Percentiles rank a stretch among this genome's conserved stretches.
phyloP scores from a whole-genome alignment of 2,329 filamentous ascomycete species.

The Neonectria magnoliae region DNA sequence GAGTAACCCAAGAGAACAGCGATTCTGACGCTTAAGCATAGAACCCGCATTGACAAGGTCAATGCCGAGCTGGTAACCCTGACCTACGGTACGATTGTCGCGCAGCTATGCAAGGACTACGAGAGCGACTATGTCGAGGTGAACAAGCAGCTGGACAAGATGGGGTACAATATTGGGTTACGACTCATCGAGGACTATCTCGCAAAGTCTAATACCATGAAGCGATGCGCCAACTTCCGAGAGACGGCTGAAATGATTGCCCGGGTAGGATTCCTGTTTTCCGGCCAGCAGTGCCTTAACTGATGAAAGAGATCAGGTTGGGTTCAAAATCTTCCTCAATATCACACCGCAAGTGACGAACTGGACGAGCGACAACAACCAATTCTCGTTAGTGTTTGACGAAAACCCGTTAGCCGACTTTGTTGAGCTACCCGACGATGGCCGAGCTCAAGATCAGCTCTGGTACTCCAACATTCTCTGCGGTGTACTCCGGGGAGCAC shows the following conservation, averaged over 20 bases:
- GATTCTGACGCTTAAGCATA: slow-evolving; percentile 51
- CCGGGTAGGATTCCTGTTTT: slow-evolving; percentile 66
- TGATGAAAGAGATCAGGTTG: slow-evolving; percentile 69
- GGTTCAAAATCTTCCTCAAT: slow-evolving; percentile 99
- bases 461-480: slow-evolving; percentile 99
- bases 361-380: slow-evolving; percentile 95
- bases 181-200: slow-evolving; percentile 97
- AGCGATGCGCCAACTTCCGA: slow-evolving; percentile 89
- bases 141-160: slow-evolving; percentile 97
- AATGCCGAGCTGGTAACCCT: slow-evolving; percentile 97
- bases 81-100: slow-evolving; percentile 97
- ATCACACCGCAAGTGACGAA: slow-evolving; percentile 93
- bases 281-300: background rate
- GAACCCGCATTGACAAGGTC: slow-evolving; percentile 95
- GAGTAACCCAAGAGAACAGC: background rate
- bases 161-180: slow-evolving; percentile 98
- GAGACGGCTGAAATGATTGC: slow-evolving; percentile 98
- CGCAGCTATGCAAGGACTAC: slow-evolving; percentile 95
- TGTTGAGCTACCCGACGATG: slow-evolving; percentile 96
- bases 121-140: slow-evolving; percentile 94
- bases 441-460: slow-evolving; percentile 91
- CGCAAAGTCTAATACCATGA: slow-evolving; percentile 90
- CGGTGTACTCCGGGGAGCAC: slow-evolving; percentile 86
- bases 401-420: slow-evolving; percentile 98
- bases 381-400: slow-evolving; percentile 95